Base-by-base conservation (phyloP, 257 asterid genomes). In the Echites panduratus region DNA sequence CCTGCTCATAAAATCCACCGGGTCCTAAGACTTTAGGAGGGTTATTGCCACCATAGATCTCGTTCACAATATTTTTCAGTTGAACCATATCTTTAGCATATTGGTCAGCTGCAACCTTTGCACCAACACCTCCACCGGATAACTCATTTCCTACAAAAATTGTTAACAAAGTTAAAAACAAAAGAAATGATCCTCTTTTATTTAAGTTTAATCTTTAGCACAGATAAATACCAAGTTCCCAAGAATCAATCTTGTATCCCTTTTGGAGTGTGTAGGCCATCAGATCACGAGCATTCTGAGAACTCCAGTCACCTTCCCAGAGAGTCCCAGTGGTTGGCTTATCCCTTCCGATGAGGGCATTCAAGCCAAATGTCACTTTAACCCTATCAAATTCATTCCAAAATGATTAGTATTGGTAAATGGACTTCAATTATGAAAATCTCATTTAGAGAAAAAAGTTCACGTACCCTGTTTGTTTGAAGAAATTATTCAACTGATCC, bases 201-300 rank as follows among this genome's bases (percentile, higher is more conserved):
- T 1, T 32, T 32, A 32, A 32, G 38, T 32, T 32, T 32, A 32
- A 11, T 48, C 54, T 53, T 24, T n/a, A n/a, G n/a, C n/a, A n/a
- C n/a, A n/a, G n/a, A n/a, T n/a, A n/a, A 17, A 59, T 80, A 88
- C 96, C 98, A 13, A 92, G 83, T 82, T 92, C 98, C 74, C 83
- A 92, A 22, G 96, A 92, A 67, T 92, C 89, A 56, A 90, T 90
- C 82, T 80, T 87, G 90, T 86, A 90, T 78, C 96, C 96, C 77
- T 85, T 86, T 0, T 66, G 48, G 58, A 80, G 78, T 2, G 92
- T 86, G 85, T 90, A 87, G n/a, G 66, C 67, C 86, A 92, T 92
- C 72, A 92, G 79, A 45, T 83, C 87, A 19, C 73, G 68, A 7
- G 96, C 96, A 63, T 92, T 92, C 72, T 52, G 71, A 0, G 86